Evolutionary conservation across 169 alveolate species (phyloP).

Genomic region (Cryptosporidium canis): DNA sequence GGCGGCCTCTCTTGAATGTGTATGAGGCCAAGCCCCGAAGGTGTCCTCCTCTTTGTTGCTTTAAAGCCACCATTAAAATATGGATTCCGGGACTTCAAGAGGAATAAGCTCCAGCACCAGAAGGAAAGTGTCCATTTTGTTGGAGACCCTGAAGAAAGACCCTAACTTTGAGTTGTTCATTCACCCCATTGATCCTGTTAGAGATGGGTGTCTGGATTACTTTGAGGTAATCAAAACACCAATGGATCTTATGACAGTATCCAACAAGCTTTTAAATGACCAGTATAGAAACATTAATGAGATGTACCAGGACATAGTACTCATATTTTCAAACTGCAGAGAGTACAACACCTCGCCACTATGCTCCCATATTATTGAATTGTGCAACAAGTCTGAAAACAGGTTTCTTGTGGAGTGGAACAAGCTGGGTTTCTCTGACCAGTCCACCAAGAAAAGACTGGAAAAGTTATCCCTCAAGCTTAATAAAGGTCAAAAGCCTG

Average conservation of each 20-base stretch:
- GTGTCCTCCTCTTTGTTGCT: not conserved
- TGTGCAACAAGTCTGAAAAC: constrained; percentile 23
- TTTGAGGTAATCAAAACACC: constrained; percentile 50
- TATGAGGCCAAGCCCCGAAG: not conserved
- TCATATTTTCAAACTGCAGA: constrained; percentile 51
- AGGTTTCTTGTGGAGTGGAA: constrained; percentile 32
- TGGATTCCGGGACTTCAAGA: constrained; percentile 1
- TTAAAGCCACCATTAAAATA: not conserved
- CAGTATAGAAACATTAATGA: not conserved
- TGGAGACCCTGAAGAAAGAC: constrained; percentile 39
- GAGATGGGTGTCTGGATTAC: constrained; percentile 51
- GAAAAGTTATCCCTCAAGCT: not conserved
- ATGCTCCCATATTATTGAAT: constrained; percentile 10
- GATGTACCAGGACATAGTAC: constrained; percentile 7
- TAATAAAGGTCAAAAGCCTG: too few species aligned
- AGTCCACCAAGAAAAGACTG: not conserved
- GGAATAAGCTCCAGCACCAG: constrained; percentile 30
- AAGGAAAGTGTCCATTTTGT: constrained; percentile 32
- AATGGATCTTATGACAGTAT: constrained; percentile 38
- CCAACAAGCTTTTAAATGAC: constrained; percentile 9
- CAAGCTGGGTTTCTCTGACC: constrained; percentile 33
- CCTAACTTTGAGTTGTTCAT: constrained; percentile 31
- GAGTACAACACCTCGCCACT: constrained; percentile 56
- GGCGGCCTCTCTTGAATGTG: not conserved
- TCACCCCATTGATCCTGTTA: constrained; percentile 52